phyloP scores from a whole-genome alignment of 2,329 filamentous ascomycete species.

The Apiospora aurea region DNA sequence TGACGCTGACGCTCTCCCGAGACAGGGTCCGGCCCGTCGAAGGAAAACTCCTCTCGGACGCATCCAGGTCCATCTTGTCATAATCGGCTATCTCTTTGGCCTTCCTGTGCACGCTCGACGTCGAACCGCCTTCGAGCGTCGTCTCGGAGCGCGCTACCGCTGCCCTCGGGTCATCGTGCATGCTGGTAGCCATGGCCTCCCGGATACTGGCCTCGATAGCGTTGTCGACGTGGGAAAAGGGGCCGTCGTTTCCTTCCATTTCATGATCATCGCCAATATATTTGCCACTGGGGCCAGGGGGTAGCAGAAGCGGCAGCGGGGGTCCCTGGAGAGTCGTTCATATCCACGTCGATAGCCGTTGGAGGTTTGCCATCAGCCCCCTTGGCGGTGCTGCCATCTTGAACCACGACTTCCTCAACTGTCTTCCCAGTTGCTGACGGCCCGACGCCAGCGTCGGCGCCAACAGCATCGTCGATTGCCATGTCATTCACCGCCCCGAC shows the following conservation, averaged over 20 bases:
- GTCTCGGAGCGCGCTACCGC: conserved; percentile 24
- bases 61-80: conserved; percentile 15
- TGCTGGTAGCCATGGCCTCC: conserved; percentile 41
- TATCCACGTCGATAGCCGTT: not conserved
- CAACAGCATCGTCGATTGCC: not conserved
- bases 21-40: conserved; percentile 3
- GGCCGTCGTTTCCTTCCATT: conserved; percentile 16
- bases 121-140: conserved; percentile 14
- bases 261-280: not conserved
- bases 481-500: not conserved
- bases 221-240: conserved; percentile 33
- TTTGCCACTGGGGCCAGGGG: conserved; percentile 23
- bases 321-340: not conserved
- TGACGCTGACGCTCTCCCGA: conserved; percentile 9
- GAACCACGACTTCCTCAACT: conserved; percentile 25
- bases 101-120: conserved; percentile 29
- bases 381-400: no score
- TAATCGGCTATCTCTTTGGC: conserved; percentile 34
- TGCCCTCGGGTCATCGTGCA: conserved; percentile 30
- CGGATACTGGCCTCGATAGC: conserved; percentile 39
- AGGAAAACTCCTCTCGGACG: conserved; percentile 9
- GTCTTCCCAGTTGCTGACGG: conserved; percentile 30
- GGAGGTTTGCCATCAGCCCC: no score
- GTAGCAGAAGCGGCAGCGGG: conserved; percentile 29
- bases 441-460: not conserved